Percentiles rank a stretch among this genome's conserved stretches.
phyloP scores from a whole-genome alignment of 129 eudicot genomes.

The Flaveria bidentis region DNA sequence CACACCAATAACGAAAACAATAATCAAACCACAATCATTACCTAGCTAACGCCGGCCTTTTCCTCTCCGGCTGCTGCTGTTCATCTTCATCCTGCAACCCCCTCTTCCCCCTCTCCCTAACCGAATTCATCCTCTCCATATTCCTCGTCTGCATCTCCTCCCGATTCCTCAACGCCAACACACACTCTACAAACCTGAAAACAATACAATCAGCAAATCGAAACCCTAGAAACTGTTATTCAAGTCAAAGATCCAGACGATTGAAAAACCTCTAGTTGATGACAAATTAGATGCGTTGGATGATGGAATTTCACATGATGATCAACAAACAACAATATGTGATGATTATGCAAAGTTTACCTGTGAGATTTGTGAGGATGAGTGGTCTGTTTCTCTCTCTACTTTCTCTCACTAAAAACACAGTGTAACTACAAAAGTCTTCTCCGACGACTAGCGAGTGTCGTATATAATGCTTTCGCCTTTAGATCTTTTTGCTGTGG shows the following conservation, averaged over 20 bases:
- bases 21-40: conserved; percentile 10
- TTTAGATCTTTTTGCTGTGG: conserved; percentile 16
- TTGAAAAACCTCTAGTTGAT: conserved; percentile 12
- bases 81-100: conserved; percentile 64
- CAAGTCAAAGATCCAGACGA: conserved; percentile 26
- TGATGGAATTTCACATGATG: conserved; percentile 1
- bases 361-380: conserved; percentile 21
- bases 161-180: conserved; percentile 25
- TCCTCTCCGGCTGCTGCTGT: conserved; percentile 76
- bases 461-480: conserved; percentile 4
- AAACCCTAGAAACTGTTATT: conserved; percentile 13
- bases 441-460: conserved; percentile 38
- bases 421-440: conserved; percentile 19
- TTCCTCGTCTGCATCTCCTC: conserved; percentile 79
- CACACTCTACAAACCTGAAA: conserved; percentile 41
- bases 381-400: conserved; percentile 8
- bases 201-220: background rate
- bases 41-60: conserved; percentile 98
- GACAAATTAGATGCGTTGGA: background rate
- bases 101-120: conserved; percentile 76
- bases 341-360: conserved; percentile 11
- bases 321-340: conserved; percentile 18
- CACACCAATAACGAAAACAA: background rate
- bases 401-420: conserved; percentile 25
- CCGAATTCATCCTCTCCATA: conserved; percentile 80